phyloP scores from a whole-genome alignment of 1,284 basidiomycete species.

The Malassezia furfur region DNA sequence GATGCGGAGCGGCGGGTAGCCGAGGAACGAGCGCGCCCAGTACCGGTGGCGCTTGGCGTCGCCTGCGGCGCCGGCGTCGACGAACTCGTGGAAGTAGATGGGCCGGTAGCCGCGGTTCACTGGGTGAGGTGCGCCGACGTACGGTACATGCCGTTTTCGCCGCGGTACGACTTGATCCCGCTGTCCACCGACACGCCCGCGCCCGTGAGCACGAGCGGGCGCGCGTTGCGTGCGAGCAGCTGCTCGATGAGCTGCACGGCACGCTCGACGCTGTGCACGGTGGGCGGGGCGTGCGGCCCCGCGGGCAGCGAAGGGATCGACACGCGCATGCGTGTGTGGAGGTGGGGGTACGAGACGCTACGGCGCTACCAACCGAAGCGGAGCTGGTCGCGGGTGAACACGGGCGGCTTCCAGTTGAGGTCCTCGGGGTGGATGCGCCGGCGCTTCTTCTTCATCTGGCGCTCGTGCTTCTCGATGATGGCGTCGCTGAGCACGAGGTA shows the following conservation, averaged over 20 bases:
- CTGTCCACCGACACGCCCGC: slow-evolving; percentile 46
- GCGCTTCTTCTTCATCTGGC: slow-evolving; percentile 67
- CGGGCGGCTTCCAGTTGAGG: slow-evolving; percentile 74
- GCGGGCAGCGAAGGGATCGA: slow-evolving; percentile 42
- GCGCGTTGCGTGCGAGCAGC: slow-evolving; percentile 23
- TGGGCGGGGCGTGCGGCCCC: slow-evolving; percentile 13
- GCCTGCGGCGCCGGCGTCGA: slow-evolving; percentile 24
- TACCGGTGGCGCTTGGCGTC: slow-evolving; percentile 34
- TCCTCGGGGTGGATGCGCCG: slow-evolving; percentile 69
- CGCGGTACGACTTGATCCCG: slow-evolving; percentile 46
- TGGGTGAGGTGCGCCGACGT: background rate
- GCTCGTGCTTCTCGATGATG: slow-evolving; percentile 81
- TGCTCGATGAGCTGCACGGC: slow-evolving; percentile 24
- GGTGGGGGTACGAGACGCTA: background rate
- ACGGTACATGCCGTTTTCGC: slow-evolving; percentile 38
- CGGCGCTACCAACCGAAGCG: slow-evolving; percentile 35
- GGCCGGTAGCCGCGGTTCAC: slow-evolving; percentile 43
- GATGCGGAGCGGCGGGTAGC: slow-evolving; percentile 35
- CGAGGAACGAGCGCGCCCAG: slow-evolving; percentile 45
- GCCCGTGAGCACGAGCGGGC: slow-evolving; percentile 32
- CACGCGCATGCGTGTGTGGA: slow-evolving; percentile 29
- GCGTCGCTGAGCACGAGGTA: slow-evolving; percentile 84
- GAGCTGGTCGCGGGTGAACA: slow-evolving; percentile 45
- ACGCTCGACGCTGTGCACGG: slow-evolving; percentile 24
- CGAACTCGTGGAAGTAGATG: slow-evolving; percentile 46